Percentiles rank a stretch among this genome's conserved stretches.
Conservation (phyloP, 2,329 filamentous ascomycete species). For the Cordyceps fumosorosea region DNA sequence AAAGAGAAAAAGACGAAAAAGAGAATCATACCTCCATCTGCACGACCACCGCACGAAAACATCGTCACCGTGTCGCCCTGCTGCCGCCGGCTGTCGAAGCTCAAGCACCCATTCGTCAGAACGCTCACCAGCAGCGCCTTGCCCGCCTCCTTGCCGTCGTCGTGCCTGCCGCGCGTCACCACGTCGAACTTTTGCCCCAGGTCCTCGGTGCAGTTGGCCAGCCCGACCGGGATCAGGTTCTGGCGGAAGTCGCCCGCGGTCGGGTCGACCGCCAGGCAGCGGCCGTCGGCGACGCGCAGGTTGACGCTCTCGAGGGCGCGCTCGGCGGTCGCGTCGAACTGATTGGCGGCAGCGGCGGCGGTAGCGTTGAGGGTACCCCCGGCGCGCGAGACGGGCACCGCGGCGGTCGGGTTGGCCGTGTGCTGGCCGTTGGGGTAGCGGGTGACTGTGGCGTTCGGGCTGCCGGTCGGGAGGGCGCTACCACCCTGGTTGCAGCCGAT, state of each 20-base stretch:
- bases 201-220: constrained; percentile 38
- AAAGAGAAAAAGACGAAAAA: neutral
- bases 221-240: constrained; percentile 44
- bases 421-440: constrained; percentile 3
- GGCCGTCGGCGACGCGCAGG: constrained; percentile 41
- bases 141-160: constrained; percentile 31
- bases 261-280: constrained; percentile 45
- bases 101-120: constrained; percentile 45
- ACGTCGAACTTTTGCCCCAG: constrained; percentile 45
- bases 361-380: constrained; percentile 43
- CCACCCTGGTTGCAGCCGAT: no score
- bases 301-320: constrained; percentile 38
- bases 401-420: constrained; percentile 33
- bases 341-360: constrained; percentile 42
- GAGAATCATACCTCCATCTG: constrained; percentile 35
- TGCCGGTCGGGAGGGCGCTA: no score
- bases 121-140: constrained; percentile 42
- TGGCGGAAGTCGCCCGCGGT: constrained; percentile 47
- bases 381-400: constrained; percentile 43
- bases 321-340: constrained; percentile 39
- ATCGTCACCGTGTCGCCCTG: constrained; percentile 41
- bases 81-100: constrained; percentile 38
- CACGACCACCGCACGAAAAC: constrained; percentile 47
- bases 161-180: constrained; percentile 42
- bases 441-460: constrained; percentile 1